These are phyloP conservation scores for Entophlyctis luteolus DNA, from an alignment of 192 early-diverging fungal genomes.

Conservation along the genomic window DNA sequence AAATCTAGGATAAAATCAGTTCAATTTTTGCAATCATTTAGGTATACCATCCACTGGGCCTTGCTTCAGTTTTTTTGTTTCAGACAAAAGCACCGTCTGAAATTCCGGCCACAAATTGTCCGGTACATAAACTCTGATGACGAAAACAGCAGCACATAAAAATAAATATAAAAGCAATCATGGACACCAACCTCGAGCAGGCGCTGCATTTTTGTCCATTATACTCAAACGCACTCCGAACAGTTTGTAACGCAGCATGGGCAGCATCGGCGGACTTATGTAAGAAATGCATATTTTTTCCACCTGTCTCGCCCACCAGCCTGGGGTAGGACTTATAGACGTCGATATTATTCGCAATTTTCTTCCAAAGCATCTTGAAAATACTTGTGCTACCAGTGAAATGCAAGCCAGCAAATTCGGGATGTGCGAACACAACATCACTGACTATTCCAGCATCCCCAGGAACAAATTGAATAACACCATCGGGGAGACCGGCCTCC, in stretches of 20 bases:
- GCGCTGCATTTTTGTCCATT: constrained; percentile 99
- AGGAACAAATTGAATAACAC: constrained; percentile 96
- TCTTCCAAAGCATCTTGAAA: constrained; percentile 90
- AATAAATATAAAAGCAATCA: background rate
- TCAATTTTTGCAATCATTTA: background rate
- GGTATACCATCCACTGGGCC: constrained; percentile 70
- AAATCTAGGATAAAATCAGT: constrained; percentile 51
- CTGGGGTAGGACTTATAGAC: constrained; percentile 89
- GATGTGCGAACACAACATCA: constrained; percentile 73
- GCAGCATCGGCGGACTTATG: constrained; percentile 74
- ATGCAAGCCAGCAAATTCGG: constrained; percentile 93
- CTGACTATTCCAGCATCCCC: constrained; percentile 81
- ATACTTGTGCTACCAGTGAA: constrained; percentile 92
- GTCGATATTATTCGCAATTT: constrained; percentile 87
- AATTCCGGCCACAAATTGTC: constrained; percentile 76
- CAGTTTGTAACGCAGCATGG: constrained; percentile 81
- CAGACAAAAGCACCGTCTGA: constrained; percentile 57
- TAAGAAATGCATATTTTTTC: constrained; percentile 97
- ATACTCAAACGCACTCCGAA: constrained; percentile 93
- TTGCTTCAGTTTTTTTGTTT: constrained; percentile 73
- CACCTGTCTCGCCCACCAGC: constrained; percentile 97
- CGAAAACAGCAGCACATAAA: background rate
- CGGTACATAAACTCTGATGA: constrained; percentile 72
- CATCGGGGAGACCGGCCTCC: constrained; percentile 94
- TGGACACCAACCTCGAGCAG: constrained; percentile 62